Base-by-base conservation (phyloP, 2,329 filamentous ascomycete species). In the Xylaria arbuscula region DNA sequence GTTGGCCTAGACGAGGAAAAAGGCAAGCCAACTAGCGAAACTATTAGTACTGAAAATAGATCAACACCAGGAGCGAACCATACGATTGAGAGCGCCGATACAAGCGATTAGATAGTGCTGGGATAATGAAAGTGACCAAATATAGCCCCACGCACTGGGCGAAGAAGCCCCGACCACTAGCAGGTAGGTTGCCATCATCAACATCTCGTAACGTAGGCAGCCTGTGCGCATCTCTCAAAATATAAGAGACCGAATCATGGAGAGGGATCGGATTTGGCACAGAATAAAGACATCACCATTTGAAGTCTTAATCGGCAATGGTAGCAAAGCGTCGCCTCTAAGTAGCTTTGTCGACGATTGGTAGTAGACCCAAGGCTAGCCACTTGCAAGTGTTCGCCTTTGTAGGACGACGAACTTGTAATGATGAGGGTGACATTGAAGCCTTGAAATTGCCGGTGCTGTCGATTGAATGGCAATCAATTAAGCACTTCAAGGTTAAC, bases 111-210 rank as follows among this genome's bases (percentile, higher is more conserved):
- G 54, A 45, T 19, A 7, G 10, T 56, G 10, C 34, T 36, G n/a
- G 38, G 54, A n/a, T 17, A 19, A 13, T 22, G 34, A 56, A 56
- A 40, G 36, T 57, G 54, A n/a, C n/a, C 22, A 42, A 42, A 57
- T 28, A 57, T 8, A 42, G 36, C 54, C 36, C 54, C 54, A 42
- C 19, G 36, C 19, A 10, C 38, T 28, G 38, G 22, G 5, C 13
- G 32, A 15, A 13, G 54, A 28, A 42, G 36, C 22, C 22, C 36
- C 15, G 38, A 40, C 36, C 36, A 57, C 38, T 42, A 15, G 38
- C 13, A 28, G 36, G 19, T 40, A 7, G 11, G 19, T 28, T 28
- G 54, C 5, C 5, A 57, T 42, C 6, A 7, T 42, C 24, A 45
- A 57, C 19, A 2, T 45, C 38, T 15, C 45, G 13, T 15, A 45